Evolutionary conservation across 108 stramenopile species (phyloP).

Genomic region (Parietichytrium sp.): DNA sequence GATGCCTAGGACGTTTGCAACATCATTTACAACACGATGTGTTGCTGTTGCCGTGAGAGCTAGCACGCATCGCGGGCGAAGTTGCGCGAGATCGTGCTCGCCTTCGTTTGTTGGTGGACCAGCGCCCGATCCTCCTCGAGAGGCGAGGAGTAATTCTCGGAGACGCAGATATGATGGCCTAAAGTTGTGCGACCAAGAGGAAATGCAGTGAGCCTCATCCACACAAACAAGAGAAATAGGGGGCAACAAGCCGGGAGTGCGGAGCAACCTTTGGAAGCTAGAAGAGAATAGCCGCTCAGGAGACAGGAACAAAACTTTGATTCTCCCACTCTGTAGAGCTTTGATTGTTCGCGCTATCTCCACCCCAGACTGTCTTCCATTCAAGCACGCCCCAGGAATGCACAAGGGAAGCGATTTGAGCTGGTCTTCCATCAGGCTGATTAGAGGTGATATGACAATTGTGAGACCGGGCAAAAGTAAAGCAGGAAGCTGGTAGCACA

Average conservation of each 20-base stretch:
- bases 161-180: constrained; percentile 83
- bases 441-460: constrained; percentile 90
- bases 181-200: constrained; percentile 97
- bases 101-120: background rate
- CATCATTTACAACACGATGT: background rate
- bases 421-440: constrained; percentile 93
- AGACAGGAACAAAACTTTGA: constrained; percentile 82
- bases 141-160: constrained; percentile 62
- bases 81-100: background rate
- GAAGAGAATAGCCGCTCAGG: constrained; percentile 85
- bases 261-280: constrained; percentile 80
- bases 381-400: constrained; percentile 77
- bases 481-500: constrained; percentile 93
- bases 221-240: constrained; percentile 81
- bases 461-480: constrained; percentile 78
- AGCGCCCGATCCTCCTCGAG: background rate
- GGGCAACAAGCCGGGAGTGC: constrained; percentile 53
- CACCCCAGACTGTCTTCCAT: constrained; percentile 55
- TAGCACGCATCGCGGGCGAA: constrained; percentile 19
- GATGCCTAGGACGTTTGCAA: background rate
- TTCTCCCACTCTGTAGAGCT: constrained; percentile 69
- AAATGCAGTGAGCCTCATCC: constrained; percentile 87
- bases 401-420: constrained; percentile 70
- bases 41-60: constrained; percentile 21
- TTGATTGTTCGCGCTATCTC: constrained; percentile 76